Evolutionary conservation across 768 basidiomycete genomes (phyloP), one percentile per base, ranked within the genome.

Genomic region (Lactarius sp.): DNA sequence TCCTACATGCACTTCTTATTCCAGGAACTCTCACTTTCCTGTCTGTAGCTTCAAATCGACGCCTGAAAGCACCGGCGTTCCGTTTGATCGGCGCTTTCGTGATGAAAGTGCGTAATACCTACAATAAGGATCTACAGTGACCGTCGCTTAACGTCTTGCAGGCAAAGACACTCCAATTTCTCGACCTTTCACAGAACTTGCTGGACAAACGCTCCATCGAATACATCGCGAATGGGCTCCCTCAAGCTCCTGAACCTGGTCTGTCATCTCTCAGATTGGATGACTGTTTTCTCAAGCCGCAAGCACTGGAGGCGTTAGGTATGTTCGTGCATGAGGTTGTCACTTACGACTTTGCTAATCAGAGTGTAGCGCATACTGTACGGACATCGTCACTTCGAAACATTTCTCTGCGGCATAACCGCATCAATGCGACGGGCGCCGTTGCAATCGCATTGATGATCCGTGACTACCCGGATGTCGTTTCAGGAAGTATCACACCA

Each of bases 391-490:
- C 87, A 0, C 75, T 99, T 61, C 84, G 85, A 62, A 93, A 99
- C 71, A 86, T 99, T 54, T 96, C 94, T 5, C 76, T 99, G 27
- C 85, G 96, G 16, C 83, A 92, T 52, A 98, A 99, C 74, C 84
- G 84, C 49, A 97, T 98, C 70, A 85, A 81, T 39, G 81, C 86
- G 0, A 83, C 89, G 0, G 94, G 94, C 39, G 94, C 90, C 8
- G 93, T 98, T 6, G 90, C 94, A 0, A 80, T 98, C 13, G 94
- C 96, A 0, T 81, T 97, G 56, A 95, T 99, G 92, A 94, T 98
- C 66, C 85, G 91, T 56, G 96, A 99, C 74, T 98, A 98, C 71
- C 92, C 93, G 4, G 93, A 97, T 67, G 80, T 87, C 49, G 82
- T 86, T 66, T 75, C 76, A 52, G 59, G 66, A 18, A 69, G 68